These are phyloP conservation scores for Exophiala aquamarina DNA, from an alignment of 2,329 filamentous ascomycete species.

Conservation along the genomic window DNA sequence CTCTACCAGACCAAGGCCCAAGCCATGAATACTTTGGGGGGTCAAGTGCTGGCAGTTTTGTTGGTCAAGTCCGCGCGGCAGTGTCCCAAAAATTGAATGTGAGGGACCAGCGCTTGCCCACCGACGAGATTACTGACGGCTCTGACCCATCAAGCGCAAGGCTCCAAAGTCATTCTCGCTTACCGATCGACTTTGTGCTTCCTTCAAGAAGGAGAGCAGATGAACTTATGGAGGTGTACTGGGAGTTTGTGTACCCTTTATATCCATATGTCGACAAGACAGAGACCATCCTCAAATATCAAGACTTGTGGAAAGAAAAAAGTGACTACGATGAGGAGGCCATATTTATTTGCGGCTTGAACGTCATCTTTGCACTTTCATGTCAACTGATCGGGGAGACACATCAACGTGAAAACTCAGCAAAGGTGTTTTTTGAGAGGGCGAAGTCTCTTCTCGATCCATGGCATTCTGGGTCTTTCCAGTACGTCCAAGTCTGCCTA, in stretches of 20 bases:
- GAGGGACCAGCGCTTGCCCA: too few relatives aligned
- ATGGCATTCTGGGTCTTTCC: slow-evolving; percentile 44
- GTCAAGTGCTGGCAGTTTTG: slow-evolving; percentile 48
- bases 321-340: slow-evolving; percentile 44
- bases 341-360: slow-evolving; percentile 46
- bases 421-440: slow-evolving; percentile 44
- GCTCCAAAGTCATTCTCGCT: too few relatives aligned
- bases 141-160: too few relatives aligned
- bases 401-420: slow-evolving; percentile 42
- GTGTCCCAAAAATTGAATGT: too few relatives aligned
- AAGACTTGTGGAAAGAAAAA: slow-evolving; percentile 31
- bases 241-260: slow-evolving; percentile 47
- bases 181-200: slow-evolving; percentile 39
- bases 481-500: slow-evolving; percentile 48
- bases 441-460: slow-evolving; percentile 46
- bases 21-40: slow-evolving; percentile 49
- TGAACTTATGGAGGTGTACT: slow-evolving; percentile 47
- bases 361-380: slow-evolving; percentile 49
- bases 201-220: slow-evolving; percentile 49
- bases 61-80: too few relatives aligned
- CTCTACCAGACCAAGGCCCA: slow-evolving; percentile 42
- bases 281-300: too few relatives aligned
- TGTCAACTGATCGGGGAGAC: slow-evolving; percentile 44
- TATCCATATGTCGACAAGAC: slow-evolving; percentile 47
- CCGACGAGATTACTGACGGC: too few relatives aligned